These are phyloP conservation scores for Pseudognaphalium luteoalbum DNA, from an alignment of 129 eudicot species.

Conservation along the genomic window DNA sequence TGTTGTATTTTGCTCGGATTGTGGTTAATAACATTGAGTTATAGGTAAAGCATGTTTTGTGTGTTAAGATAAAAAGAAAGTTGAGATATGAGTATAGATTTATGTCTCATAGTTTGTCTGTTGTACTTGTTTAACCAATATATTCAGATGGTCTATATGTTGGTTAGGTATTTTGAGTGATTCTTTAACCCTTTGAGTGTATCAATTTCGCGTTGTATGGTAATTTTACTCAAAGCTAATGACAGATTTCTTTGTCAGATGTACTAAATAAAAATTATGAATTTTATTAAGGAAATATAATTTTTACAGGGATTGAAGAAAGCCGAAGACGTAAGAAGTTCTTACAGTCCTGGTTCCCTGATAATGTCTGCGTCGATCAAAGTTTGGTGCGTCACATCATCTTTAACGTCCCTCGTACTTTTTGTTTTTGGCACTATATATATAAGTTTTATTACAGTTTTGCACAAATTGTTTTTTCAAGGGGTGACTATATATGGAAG, in stretches of 20 bases:
- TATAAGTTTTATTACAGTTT: not conserved
- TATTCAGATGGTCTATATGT: not conserved
- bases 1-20: conserved; percentile 7
- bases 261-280: conserved; percentile 10
- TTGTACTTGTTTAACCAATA: not conserved
- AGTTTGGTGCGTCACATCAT: conserved; percentile 40
- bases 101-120: not conserved
- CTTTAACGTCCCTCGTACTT: not conserved
- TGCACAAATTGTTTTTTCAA: not conserved
- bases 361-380: conserved; percentile 30
- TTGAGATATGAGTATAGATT: conserved; percentile 37
- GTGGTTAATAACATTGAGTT: conserved; percentile 22
- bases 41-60: conserved; percentile 32
- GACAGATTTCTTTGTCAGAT: not conserved
- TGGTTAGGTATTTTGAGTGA: conserved; percentile 4
- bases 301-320: conserved; percentile 45
- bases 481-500: not conserved
- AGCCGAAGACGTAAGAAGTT: conserved; percentile 32
- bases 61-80: conserved; percentile 4
- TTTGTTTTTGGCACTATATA: no score
- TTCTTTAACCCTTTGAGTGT: no score
- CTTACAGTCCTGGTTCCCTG: conserved; percentile 33
- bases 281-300: conserved; percentile 14
- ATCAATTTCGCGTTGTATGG: conserved; percentile 16
- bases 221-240: conserved; percentile 10